phyloP scores from a whole-genome alignment of 1,284 basidiomycete genomes.

The Pholiota adiposa region DNA sequence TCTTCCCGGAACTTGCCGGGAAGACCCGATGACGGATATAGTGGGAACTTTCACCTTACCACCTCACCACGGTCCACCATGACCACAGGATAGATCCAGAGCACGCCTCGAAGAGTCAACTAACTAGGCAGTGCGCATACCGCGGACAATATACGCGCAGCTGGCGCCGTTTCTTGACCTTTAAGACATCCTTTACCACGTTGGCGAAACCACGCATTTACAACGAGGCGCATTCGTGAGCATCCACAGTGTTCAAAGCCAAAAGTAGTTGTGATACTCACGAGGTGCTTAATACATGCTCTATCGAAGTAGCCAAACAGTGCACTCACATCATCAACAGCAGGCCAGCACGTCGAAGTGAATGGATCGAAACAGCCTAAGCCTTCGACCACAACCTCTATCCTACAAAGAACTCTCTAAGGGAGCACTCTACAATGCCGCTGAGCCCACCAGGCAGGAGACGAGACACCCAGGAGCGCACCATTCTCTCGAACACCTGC shows the following conservation, averaged over 20 bases:
- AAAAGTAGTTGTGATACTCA: neutral
- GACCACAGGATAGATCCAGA: too few relatives aligned
- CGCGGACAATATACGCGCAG: too few relatives aligned
- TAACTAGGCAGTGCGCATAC: too few relatives aligned
- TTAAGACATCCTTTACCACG: neutral
- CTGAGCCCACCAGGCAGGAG: neutral
- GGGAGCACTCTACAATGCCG: conserved; percentile 4
- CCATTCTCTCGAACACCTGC: neutral
- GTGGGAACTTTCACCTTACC: too few relatives aligned
- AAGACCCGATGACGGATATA: too few relatives aligned
- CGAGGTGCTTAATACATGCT: neutral
- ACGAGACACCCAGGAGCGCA: neutral
- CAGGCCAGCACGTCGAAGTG: neutral
- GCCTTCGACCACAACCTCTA: neutral
- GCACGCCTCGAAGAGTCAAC: too few relatives aligned
- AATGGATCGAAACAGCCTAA: neutral
- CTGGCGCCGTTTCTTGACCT: too few relatives aligned
- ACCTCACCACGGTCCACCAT: too few relatives aligned
- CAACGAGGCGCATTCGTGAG: neutral
- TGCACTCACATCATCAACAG: neutral
- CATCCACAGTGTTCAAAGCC: neutral
- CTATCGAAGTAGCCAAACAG: neutral
- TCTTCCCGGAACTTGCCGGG: too few relatives aligned
- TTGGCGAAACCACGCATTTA: neutral
- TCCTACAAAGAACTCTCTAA: conserved; percentile 2